Evolutionary conservation across 345 rosid genomes (phyloP).

Genomic region (Populus nigra): DNA sequence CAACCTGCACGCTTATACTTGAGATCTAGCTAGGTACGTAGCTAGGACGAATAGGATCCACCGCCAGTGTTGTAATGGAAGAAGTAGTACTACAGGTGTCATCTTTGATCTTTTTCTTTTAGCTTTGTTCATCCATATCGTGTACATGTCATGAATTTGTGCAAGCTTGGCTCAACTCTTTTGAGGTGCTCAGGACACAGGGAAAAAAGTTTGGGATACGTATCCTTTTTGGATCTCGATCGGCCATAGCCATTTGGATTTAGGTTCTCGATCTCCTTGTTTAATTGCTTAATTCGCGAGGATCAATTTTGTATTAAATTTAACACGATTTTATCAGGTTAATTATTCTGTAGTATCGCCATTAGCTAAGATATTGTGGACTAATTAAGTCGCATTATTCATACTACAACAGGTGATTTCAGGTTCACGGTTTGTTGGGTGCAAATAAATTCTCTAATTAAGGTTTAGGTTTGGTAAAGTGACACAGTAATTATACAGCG

Average conservation of each 20-base stretch:
- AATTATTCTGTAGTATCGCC: too few relatives aligned
- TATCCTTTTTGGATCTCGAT: background rate
- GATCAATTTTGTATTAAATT: background rate
- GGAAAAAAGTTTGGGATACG: background rate
- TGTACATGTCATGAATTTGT: background rate
- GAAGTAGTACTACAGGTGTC: background rate
- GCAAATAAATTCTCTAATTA: too few relatives aligned
- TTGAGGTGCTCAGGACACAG: background rate
- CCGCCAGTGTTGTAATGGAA: background rate
- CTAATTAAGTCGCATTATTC: too few relatives aligned
- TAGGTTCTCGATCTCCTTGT: background rate
- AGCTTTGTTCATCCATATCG: background rate
- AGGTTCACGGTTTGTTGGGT: too few relatives aligned
- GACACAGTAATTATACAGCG: too few relatives aligned
- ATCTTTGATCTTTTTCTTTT: background rate
- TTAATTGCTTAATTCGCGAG: background rate
- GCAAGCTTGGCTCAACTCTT: background rate
- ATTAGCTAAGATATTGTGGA: too few relatives aligned
- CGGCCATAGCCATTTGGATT: background rate
- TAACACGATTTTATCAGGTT: too few relatives aligned
- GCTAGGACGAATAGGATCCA: background rate
- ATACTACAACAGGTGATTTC: too few relatives aligned
- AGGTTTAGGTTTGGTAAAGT: too few relatives aligned
- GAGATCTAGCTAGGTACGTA: background rate
- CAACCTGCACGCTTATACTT: too few relatives aligned